Evolutionary conservation across 2,329 filamentous ascomycete species (phyloP).

Genomic region (Macrophomina tecta): DNA sequence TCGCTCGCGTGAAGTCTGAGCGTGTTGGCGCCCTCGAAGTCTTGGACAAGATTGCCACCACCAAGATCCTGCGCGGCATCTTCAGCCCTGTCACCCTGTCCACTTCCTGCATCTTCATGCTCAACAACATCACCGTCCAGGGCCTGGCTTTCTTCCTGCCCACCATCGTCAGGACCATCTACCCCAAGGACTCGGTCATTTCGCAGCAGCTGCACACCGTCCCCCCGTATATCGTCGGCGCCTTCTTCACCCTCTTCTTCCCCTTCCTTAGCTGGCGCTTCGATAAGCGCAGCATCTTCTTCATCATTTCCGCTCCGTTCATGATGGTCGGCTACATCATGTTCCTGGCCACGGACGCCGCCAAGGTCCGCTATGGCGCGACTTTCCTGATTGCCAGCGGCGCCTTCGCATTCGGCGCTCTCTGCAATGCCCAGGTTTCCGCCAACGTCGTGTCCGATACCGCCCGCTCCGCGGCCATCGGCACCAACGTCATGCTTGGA

Average conservation of each 20-base stretch:
- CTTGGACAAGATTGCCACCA: constrained; percentile 66
- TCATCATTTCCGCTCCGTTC: constrained; percentile 65
- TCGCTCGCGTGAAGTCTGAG: constrained; percentile 72
- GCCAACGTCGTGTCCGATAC: constrained; percentile 77
- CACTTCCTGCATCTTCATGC: constrained; percentile 65
- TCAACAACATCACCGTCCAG: constrained; percentile 74
- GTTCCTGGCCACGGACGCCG: constrained; percentile 63
- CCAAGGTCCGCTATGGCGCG: constrained; percentile 68
- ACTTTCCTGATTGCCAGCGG: constrained; percentile 72
- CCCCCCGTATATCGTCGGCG: constrained; percentile 72
- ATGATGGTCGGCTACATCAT: constrained; percentile 74
- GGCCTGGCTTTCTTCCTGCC: constrained; percentile 73
- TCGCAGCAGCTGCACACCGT: constrained; percentile 73
- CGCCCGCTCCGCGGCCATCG: constrained; percentile 69
- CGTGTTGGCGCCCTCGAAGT: constrained; percentile 67
- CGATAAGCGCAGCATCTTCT: constrained; percentile 66
- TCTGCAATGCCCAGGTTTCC: constrained; percentile 70
- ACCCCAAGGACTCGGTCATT: constrained; percentile 62
- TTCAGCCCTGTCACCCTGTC: constrained; percentile 66
- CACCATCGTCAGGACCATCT: constrained; percentile 73
- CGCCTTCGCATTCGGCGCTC: constrained; percentile 67
- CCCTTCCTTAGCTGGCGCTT: constrained; percentile 67
- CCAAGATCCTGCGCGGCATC: constrained; percentile 67
- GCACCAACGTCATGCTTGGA: constrained; percentile 72
- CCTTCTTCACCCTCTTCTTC: constrained; percentile 68